Evolutionary conservation across 116 monocot species (phyloP), one percentile per base, ranked within the genome.

Genomic region (Posidonia oceanica): DNA sequence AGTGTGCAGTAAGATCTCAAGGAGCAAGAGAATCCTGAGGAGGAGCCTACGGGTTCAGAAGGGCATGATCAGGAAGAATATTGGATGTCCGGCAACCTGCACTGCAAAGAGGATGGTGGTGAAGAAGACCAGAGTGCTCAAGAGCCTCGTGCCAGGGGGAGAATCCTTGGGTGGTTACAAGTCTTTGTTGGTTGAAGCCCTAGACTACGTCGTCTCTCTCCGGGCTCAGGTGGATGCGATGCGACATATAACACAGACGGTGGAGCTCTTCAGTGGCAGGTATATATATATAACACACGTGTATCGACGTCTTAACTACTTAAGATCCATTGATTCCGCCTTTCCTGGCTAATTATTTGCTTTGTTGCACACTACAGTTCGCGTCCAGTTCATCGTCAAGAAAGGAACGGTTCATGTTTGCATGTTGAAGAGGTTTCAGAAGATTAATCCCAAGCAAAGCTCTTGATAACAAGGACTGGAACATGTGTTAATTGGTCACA

Each of bases 151-250:
- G 22, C 93, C 93, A 23, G 93, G 93, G 3, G 86, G 84, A 8
- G 75, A 79, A 40, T 65, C 73, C 51, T 68, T 93, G 78, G 57
- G 77, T 55, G 75, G 71, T 21, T 15, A 63, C 56, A 55, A 73
- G 17, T 66, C 80, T 29, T 75, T 93, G 79, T 52, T 93, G 20
- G 78, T 57, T 7, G 86, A 93, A 75, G 69, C 88, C 18, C 18
- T 84, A 12, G 89, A 93, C 71, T 93, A 93, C 61, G 79, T 81
- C 40, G 61, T 68, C 68, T 75, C 82, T 15, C 84, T 93, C 40
- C 61, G 72, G 73, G 81, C 81, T 20, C 93, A 88, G 65, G 89
- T 86, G 20, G 75, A 81, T 22, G 65, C 84, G 23, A 78, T 93
- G 93, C 74, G 76, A 10, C 48, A 66, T 18, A 71, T 89, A 15